Conservation (phyloP, 305 asterid species). For the Rubia balearica region DNA sequence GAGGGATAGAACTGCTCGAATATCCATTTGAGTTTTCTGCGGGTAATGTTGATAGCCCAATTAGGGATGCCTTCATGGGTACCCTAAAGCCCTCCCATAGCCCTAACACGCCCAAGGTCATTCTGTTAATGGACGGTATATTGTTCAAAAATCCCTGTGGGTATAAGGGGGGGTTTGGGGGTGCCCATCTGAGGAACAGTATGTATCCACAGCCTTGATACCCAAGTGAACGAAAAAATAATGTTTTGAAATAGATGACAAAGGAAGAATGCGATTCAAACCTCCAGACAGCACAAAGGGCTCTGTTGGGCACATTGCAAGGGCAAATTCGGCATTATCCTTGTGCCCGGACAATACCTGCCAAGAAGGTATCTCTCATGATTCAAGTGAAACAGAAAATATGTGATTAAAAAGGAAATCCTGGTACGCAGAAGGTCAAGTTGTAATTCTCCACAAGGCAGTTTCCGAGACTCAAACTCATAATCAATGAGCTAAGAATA, state of each 20-base stretch:
- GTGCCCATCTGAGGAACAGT: not conserved
- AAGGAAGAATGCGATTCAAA: constrained; percentile 17
- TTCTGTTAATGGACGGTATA: no score
- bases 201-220: not conserved
- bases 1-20: no score
- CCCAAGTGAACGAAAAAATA: not conserved
- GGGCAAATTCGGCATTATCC: constrained; percentile 96
- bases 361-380: constrained; percentile 3
- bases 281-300: constrained; percentile 99
- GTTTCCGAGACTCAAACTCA: not conserved
- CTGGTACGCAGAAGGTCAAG: not conserved
- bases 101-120: no score
- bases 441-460: not conserved
- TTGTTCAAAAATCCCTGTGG: no score
- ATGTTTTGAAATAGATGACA: constrained; percentile 3
- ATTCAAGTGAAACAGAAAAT: not conserved
- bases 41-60: no score
- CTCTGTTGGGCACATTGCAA: constrained; percentile 91
- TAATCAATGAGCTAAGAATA: not conserved
- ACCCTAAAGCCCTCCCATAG: no score
- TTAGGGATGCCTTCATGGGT: no score
- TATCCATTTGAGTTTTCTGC: no score
- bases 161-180: no score
- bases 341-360: constrained; percentile 86
- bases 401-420: not conserved